Evolutionary conservation across 441 rosid genomes (phyloP), one percentile per base, ranked within the genome.

Genomic region (Gossypium gossypioides): DNA sequence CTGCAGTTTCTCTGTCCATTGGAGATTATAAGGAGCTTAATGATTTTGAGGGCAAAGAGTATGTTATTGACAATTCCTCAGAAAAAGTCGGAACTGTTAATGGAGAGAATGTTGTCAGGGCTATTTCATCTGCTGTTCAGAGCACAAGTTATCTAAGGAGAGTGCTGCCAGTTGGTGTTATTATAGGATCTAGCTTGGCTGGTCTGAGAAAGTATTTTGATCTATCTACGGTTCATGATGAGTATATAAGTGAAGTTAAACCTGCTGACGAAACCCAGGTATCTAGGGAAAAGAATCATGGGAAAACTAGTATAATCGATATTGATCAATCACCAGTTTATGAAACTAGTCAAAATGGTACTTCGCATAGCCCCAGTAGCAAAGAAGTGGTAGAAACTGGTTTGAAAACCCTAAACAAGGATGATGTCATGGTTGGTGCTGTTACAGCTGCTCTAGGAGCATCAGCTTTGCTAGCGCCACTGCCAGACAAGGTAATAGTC

Each of bases 361-460:
- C 66, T 73, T 73, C 16, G 48, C 79, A 63, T 48, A 75, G 46
- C 62, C 67, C 76, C 29, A 71, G 72, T 52, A 74, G 58, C 9
- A 68, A 75, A 77, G 79, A 81, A 67, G 78, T 64, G 74, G 63
- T 79, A 72, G 80, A 76, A 65, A 74, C 72, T 51, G 84, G 78
- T 61, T 68, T 73, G 40, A 80, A 61, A 67, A 79, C 61, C 77
- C 73, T 74, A 63, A 78, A 72, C 37, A 90, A 71, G 68, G 89
- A 82, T 9, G 71, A 74, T 73, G 84, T 89, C 66, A 83, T 95
- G 96, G 90, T 86, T 81, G 97, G 97, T 78, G 97, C 93, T 75
- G 80, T 92, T 58, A 87, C 94, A 66, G 97, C 96, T 82, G 98
- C 99, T 69, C 77, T 96, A 68, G 99, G 99, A 74, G 92, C 97